A percentile compares a stretch with the other conserved stretches of the same genome.
These are phyloP conservation scores for Magnusiomyces magnusii DNA, from an alignment of 1,139 yeast genomes.

Conservation along the genomic window DNA sequence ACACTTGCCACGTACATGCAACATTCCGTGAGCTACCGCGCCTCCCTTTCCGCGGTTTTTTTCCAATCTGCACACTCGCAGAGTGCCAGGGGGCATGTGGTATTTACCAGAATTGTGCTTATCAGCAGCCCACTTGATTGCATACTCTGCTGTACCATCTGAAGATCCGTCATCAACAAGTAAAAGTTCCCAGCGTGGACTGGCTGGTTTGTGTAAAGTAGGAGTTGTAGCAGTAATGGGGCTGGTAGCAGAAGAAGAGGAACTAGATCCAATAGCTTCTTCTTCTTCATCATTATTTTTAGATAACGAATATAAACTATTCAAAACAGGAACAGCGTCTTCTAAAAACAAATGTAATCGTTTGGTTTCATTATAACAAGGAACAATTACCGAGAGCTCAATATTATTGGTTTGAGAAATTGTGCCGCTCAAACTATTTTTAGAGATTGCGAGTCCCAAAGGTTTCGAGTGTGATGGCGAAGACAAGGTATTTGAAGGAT, in stretches of 20 bases:
- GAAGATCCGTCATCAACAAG: constrained; percentile 88
- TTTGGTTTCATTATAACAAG: constrained; percentile 80
- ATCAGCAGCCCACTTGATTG: constrained; percentile 53
- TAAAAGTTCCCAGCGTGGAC: constrained; percentile 56
- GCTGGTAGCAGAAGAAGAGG: background rate
- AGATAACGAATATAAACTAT: constrained; percentile 27
- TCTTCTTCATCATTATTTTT: no score
- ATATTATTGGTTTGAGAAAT: constrained; percentile 22
- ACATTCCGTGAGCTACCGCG: constrained; percentile 91
- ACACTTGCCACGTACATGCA: constrained; percentile 63
- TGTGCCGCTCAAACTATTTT: background rate
- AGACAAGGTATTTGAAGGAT: constrained; percentile 1
- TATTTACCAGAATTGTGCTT: constrained; percentile 11
- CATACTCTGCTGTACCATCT: constrained; percentile 72
- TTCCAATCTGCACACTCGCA: constrained; percentile 61
- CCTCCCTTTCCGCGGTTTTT: constrained; percentile 95
- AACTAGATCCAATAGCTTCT: background rate
- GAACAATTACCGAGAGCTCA: constrained; percentile 69
- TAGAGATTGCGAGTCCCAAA: background rate
- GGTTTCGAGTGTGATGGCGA: constrained; percentile 2
- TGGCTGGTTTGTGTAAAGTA: constrained; percentile 11
- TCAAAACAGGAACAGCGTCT: constrained; percentile 60
- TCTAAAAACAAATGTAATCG: constrained; percentile 69
- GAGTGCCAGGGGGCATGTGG: constrained; percentile 45
- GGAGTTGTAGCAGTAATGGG: constrained; percentile 11